These are phyloP conservation scores for Auxenochlorella protothecoides DNA, from an alignment of 139 green algal species.

Conservation along the genomic window DNA sequence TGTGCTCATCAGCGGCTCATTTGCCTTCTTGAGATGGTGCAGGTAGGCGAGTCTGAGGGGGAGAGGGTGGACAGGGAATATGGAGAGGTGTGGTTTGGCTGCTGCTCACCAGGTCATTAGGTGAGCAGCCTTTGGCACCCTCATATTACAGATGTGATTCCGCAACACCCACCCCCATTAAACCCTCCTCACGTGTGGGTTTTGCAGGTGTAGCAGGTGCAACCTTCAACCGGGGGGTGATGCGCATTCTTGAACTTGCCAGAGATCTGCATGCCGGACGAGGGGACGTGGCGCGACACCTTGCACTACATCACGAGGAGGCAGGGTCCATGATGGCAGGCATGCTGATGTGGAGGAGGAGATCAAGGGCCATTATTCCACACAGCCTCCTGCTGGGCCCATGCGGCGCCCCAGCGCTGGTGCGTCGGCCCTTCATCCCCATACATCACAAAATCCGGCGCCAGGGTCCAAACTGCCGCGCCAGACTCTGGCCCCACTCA, in stretches of 20 bases:
- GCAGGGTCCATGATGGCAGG: background rate
- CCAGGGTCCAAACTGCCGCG: background rate
- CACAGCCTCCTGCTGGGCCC: too few relatives aligned
- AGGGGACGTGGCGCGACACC: background rate
- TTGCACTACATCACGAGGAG: background rate
- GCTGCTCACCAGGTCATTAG: too few relatives aligned
- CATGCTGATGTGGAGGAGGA: too few relatives aligned
- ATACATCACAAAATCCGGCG: too few relatives aligned
- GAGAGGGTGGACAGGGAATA: background rate
- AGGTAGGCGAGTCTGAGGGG: conserved; percentile 30
- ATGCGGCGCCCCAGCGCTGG: too few relatives aligned
- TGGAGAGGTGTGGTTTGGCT: too few relatives aligned
- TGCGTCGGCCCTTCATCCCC: too few relatives aligned
- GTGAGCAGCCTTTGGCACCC: too few relatives aligned
- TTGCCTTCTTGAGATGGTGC: conserved; percentile 42
- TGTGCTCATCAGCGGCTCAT: conserved; percentile 29
- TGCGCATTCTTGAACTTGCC: conserved; percentile 21
- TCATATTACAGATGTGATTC: too few relatives aligned
- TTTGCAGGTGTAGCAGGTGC: conserved; percentile 26
- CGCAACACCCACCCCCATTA: too few relatives aligned
- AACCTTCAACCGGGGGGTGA: conserved; percentile 12
- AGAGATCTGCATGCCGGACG: conserved; percentile 1
- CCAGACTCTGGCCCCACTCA: background rate
- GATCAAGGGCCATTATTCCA: too few relatives aligned
- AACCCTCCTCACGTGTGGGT: conserved; percentile 8